Evolutionary conservation across 2,329 filamentous ascomycete genomes (phyloP), one percentile per base, ranked within the genome.

Genomic region (Fusarium graminum): DNA sequence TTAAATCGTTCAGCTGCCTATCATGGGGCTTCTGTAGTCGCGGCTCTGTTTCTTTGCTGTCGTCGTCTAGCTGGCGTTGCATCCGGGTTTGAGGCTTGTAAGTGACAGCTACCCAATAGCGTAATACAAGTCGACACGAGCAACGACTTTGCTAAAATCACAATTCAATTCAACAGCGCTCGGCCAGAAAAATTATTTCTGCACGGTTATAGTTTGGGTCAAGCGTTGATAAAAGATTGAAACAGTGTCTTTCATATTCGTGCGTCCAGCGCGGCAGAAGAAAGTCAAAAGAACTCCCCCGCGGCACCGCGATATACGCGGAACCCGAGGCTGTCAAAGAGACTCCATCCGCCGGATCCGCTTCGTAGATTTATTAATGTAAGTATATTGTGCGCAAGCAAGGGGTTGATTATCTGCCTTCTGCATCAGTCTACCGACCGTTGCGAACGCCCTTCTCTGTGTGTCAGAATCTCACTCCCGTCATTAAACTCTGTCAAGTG

Each of bases 81-180:
- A 59, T 52, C 29, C 46, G 53, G 29, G 44, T 50, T 50, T 52
- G 57, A 62, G 66, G 61, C 60, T 64, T 66, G 56, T 65, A 65
- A 67, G 65, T 67, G 63, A 61, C 42, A 43, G 42, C 59, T n/a
- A 42, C 63, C 58, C 59, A 63, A 63, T 54, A 39, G 60, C 50
- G 51, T 58, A 34, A 52, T 58, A 28, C 36, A 25, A 16, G 36
- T 41, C 39, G 22, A 50, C 52, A 55, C 45, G 49, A 51, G 44
- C 55, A 40, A 59, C 22, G 54, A 41, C 36, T 44, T 51, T 63
- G 39, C 43, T 26, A 22, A 57, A 44, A 41, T 46, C 60, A 49
- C 36, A 52, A 38, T 49, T 46, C 41, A 30, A 16, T 49, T 46
- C 41, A 30, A 16, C 29, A 49, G 45, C 45, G 30, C n/a, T 26